These are phyloP conservation scores for Lagerstroemia speciosa DNA, from an alignment of 345 rosid genomes.

Conservation along the genomic window DNA sequence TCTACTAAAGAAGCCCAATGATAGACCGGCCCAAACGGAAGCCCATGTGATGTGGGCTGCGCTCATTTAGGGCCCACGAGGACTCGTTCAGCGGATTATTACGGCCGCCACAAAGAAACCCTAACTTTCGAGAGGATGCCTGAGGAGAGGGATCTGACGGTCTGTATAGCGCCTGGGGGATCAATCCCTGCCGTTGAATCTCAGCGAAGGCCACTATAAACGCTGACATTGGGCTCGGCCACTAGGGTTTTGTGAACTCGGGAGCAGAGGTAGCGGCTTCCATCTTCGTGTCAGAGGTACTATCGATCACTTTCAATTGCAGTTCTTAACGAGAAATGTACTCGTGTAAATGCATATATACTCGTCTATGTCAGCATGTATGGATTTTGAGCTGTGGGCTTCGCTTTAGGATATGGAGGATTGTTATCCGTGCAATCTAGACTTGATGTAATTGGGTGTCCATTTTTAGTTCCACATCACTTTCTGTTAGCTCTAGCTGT, in stretches of 20 bases:
- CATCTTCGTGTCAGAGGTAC: neutral
- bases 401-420: neutral
- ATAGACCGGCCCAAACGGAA: neutral
- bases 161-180: neutral
- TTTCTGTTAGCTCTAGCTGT: neutral
- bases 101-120: neutral
- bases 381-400: neutral
- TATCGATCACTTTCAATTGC: neutral
- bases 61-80: neutral
- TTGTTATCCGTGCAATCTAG: neutral
- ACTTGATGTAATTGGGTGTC: neutral
- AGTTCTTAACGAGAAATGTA: neutral
- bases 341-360: neutral
- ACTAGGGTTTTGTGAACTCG: neutral
- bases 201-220: neutral
- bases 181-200: slow-evolving; percentile 5
- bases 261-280: neutral
- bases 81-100: neutral
- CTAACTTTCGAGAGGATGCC: neutral
- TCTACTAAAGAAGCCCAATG: neutral
- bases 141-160: neutral
- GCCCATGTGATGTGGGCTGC: neutral
- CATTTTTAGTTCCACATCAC: neutral
- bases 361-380: neutral
- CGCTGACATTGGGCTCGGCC: neutral